phyloP scores from a whole-genome alignment of 2,329 filamentous ascomycete genomes.

The Aspergillus neoniger region DNA sequence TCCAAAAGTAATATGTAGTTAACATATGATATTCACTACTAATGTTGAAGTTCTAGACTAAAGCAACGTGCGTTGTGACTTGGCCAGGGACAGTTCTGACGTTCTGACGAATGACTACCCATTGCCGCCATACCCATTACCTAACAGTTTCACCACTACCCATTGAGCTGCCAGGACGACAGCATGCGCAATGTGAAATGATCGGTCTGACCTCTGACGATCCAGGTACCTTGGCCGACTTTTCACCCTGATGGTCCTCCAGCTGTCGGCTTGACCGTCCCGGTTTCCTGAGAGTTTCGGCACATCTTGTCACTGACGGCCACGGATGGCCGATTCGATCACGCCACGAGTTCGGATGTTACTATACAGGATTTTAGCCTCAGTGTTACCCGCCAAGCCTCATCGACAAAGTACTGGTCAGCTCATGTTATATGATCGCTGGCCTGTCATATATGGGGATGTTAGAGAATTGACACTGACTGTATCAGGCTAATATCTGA shows the following conservation, averaged over 20 bases:
- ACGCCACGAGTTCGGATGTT: conserved; percentile 15
- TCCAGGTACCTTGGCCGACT: conserved; percentile 3
- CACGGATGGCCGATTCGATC: conserved; percentile 20
- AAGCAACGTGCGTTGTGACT: conserved; percentile 11
- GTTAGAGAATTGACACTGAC: too few species aligned
- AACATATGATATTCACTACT: conserved; percentile 7
- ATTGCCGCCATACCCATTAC: conserved; percentile 31
- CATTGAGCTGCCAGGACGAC: conserved; percentile 7
- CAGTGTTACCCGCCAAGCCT: background rate
- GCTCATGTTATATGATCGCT: background rate
- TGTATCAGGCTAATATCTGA: too few species aligned
- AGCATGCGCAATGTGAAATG: conserved; percentile 1
- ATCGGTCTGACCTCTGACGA: conserved; percentile 6
- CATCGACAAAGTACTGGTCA: background rate
- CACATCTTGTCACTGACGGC: conserved; percentile 3
- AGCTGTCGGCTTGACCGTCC: conserved; percentile 10
- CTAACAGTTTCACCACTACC: conserved; percentile 31
- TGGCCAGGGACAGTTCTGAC: conserved; percentile 10
- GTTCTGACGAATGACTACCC: conserved; percentile 28
- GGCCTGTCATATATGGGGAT: background rate
- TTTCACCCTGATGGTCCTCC: background rate
- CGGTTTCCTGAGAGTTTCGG: conserved; percentile 15
- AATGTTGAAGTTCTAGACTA: conserved; percentile 22
- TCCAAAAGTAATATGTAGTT: background rate
- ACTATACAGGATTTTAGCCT: background rate